A percentile compares a stretch with the other conserved stretches of the same genome.
phyloP scores from a whole-genome alignment of 768 basidiomycete genomes.

The Collybia nuda region DNA sequence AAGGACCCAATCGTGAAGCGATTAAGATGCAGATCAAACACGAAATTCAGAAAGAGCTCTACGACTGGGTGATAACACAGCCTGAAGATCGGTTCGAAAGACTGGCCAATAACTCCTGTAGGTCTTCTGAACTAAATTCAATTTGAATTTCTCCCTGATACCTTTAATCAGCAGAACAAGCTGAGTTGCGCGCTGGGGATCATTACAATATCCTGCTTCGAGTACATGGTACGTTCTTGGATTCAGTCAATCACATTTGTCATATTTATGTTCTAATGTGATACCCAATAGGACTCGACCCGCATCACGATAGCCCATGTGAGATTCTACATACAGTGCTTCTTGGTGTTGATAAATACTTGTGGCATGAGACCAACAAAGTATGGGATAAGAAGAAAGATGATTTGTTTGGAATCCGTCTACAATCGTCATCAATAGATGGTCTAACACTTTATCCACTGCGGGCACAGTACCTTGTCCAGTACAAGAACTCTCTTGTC shows the following conservation, averaged over 20 bases:
- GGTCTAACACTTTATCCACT: slow-evolving; percentile 25
- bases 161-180: too few relatives aligned
- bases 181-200: too few relatives aligned
- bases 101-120: too few relatives aligned
- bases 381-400: slow-evolving; percentile 24
- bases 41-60: too few relatives aligned
- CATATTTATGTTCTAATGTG: slow-evolving; percentile 4
- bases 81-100: too few relatives aligned
- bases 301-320: slow-evolving; percentile 28
- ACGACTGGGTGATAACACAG: slow-evolving; percentile 17
- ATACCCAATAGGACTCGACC: slow-evolving; percentile 19
- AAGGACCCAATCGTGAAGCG: too few relatives aligned
- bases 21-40: too few relatives aligned
- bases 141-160: too few relatives aligned
- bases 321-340: slow-evolving; percentile 37
- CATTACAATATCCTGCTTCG: slow-evolving; percentile 19
- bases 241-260: background rate
- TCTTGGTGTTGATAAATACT: slow-evolving; percentile 34
- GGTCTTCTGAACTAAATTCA: too few relatives aligned
- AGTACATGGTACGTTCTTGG: slow-evolving; percentile 15
- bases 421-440: slow-evolving; percentile 20
- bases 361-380: too few relatives aligned
- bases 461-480: slow-evolving; percentile 27
- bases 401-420: slow-evolving; percentile 20
- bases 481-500: slow-evolving; percentile 31